Evolutionary conservation across 208 protist genomes (phyloP).

Genomic region (Acanthamoeba triangularis): DNA sequence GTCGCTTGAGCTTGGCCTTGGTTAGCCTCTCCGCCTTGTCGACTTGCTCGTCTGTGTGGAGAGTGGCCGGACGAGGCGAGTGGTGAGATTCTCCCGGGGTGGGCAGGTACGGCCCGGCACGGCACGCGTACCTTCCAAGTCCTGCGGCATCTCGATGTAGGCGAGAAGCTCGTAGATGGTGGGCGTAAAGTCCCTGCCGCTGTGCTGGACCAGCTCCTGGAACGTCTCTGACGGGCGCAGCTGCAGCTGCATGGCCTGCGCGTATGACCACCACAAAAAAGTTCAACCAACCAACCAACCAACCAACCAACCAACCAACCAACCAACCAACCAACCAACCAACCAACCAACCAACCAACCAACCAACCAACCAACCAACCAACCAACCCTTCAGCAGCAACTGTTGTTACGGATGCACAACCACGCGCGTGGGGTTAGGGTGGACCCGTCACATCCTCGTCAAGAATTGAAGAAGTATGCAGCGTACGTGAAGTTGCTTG

Average conservation of each 20-base stretch:
- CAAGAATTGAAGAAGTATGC: no score
- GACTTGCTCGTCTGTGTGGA: not conserved
- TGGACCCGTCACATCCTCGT: no score
- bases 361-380: not conserved
- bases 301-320: no score
- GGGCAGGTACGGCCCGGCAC: no score
- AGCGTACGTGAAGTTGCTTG: constrained; percentile 27
- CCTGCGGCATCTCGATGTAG: constrained; percentile 27
- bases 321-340: not conserved
- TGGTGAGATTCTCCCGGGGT: no score
- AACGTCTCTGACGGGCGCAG: constrained; percentile 30
- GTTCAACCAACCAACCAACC: not conserved
- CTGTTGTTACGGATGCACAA: no score
- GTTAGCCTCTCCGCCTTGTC: constrained; percentile 16
- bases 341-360: not conserved
- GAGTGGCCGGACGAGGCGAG: not conserved
- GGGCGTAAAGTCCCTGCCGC: constrained; percentile 62
- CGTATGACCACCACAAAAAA: not conserved
- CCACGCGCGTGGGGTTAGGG: no score
- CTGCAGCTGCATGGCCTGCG: constrained; percentile 53
- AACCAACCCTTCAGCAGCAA: not conserved
- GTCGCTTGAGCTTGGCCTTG: constrained; percentile 72
- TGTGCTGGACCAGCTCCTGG: constrained; percentile 39
- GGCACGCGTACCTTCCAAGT: not conserved
- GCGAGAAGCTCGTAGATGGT: constrained; percentile 70